A percentile compares a stretch with the other conserved stretches of the same genome.
These are phyloP conservation scores for Schizophyllum commune DNA, from an alignment of 1,284 basidiomycete species.

Conservation along the genomic window DNA sequence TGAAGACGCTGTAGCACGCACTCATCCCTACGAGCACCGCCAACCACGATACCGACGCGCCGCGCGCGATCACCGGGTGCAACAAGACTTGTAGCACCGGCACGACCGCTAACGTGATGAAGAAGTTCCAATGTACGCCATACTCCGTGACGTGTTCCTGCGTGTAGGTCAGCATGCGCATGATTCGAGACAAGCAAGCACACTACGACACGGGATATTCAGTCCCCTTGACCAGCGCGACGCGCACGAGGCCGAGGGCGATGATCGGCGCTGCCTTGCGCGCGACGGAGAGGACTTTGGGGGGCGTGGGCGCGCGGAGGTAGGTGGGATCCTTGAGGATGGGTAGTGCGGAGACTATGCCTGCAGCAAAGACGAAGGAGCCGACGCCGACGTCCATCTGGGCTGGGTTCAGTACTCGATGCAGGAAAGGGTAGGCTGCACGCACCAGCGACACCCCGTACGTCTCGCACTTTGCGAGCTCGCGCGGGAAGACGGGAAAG, in stretches of 20 bases:
- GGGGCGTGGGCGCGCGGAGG: conserved; percentile 38
- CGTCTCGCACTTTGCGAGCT: conserved; percentile 88
- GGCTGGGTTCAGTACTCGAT: conserved; percentile 1
- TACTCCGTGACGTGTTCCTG: conserved; percentile 97
- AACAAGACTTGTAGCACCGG: conserved; percentile 71
- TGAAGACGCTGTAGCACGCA: conserved; percentile 26
- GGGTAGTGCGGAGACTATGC: conserved; percentile 79
- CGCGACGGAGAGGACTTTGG: conserved; percentile 43
- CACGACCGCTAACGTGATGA: conserved; percentile 83
- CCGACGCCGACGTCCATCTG: conserved; percentile 99
- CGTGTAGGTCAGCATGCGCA: background rate
- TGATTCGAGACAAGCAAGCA: background rate
- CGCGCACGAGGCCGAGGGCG: conserved; percentile 68
- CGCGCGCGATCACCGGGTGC: conserved; percentile 49
- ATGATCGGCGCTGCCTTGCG: conserved; percentile 67
- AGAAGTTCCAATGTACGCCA: conserved; percentile 98
- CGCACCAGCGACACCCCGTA: conserved; percentile 87
- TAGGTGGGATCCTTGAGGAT: conserved; percentile 54
- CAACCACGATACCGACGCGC: conserved; percentile 53
- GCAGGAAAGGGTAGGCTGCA: conserved; percentile 11
- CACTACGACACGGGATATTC: conserved; percentile 79
- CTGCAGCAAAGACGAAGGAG: conserved; percentile 93
- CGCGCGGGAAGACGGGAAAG: conserved; percentile 86
- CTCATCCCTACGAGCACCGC: conserved; percentile 59
- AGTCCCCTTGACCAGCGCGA: conserved; percentile 85